Percentiles rank a stretch among this genome's conserved stretches.
phyloP scores from a whole-genome alignment of 1,139 yeast genomes.

The Debaryomyces sp. region DNA sequence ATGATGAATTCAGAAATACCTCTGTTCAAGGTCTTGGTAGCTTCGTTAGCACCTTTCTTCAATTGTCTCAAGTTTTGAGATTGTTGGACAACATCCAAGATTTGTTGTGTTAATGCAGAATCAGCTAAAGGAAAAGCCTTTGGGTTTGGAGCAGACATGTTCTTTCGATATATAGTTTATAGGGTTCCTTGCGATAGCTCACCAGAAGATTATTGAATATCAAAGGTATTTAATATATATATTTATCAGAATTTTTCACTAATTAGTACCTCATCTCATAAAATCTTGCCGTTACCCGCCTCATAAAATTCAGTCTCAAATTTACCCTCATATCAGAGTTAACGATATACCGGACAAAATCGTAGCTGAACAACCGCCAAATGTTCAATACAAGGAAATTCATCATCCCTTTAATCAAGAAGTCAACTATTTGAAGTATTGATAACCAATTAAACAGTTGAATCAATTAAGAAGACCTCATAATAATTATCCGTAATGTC shows the following conservation, averaged over 20 bases:
- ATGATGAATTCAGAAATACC: slow-evolving; percentile 99
- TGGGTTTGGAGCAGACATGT: slow-evolving; percentile 81
- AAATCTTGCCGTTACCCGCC: slow-evolving; percentile 1
- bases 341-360: background rate
- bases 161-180: slow-evolving; percentile 12
- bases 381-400: slow-evolving; percentile 3
- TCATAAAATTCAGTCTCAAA: slow-evolving; percentile 9
- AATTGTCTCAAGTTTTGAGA: slow-evolving; percentile 97
- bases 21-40: slow-evolving; percentile 99
- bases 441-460: slow-evolving; percentile 6
- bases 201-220: slow-evolving; percentile 31
- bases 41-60: slow-evolving; percentile 99
- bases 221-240: background rate
- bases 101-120: slow-evolving; percentile 92
- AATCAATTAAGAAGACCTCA: slow-evolving; percentile 7
- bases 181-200: slow-evolving; percentile 74
- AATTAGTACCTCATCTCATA: slow-evolving; percentile 5
- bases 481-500: slow-evolving; percentile 35
- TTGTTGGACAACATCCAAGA: slow-evolving; percentile 97
- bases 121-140: slow-evolving; percentile 99
- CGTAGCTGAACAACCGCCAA: slow-evolving; percentile 6
- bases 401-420: slow-evolving; percentile 6
- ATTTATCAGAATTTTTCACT: slow-evolving; percentile 4
- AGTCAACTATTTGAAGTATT: slow-evolving; percentile 4
- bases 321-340: background rate